Evolutionary conservation across 148 eudicot species (phyloP).

Genomic region (Nepenthes mirabilis): DNA sequence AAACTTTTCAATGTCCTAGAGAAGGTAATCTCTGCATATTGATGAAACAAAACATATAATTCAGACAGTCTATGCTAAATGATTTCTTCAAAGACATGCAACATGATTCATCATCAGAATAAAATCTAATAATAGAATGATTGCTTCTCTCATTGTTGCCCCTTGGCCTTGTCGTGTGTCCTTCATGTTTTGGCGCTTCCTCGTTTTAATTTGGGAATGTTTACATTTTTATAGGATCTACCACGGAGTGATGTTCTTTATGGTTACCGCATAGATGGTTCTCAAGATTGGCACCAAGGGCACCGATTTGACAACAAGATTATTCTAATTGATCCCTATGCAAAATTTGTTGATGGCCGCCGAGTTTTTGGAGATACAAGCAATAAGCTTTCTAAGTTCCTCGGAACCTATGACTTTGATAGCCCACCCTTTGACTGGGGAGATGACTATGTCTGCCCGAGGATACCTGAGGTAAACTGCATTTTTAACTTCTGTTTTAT

Average conservation of each 20-base stretch:
- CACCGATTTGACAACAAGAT: conserved; percentile 71
- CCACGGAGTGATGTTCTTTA: conserved; percentile 61
- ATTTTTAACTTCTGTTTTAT: not conserved
- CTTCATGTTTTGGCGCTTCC: not conserved
- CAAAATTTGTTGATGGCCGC: conserved; percentile 87
- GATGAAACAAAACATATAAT: no score
- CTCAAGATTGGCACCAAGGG: conserved; percentile 74
- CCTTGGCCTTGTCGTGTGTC: no score
- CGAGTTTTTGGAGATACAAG: conserved; percentile 70
- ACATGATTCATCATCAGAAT: no score
- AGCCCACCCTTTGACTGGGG: conserved; percentile 81
- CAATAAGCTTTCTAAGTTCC: conserved; percentile 40
- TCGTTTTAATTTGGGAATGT: not conserved
- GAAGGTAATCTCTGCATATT: no score
- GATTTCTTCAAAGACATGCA: no score
- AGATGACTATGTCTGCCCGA: conserved; percentile 54
- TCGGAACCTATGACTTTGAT: conserved; percentile 82
- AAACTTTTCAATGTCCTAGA: no score
- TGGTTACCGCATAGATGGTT: conserved; percentile 88
- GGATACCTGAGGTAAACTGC: conserved; percentile 72
- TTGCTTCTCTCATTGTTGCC: no score
- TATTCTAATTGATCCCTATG: conserved; percentile 82
- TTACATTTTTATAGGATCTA: conserved; percentile 37
- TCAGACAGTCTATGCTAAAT: no score
- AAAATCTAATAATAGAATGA: no score